Conservation (phyloP, 208 protist species). For the Crithidia acanthocephali region DNA sequence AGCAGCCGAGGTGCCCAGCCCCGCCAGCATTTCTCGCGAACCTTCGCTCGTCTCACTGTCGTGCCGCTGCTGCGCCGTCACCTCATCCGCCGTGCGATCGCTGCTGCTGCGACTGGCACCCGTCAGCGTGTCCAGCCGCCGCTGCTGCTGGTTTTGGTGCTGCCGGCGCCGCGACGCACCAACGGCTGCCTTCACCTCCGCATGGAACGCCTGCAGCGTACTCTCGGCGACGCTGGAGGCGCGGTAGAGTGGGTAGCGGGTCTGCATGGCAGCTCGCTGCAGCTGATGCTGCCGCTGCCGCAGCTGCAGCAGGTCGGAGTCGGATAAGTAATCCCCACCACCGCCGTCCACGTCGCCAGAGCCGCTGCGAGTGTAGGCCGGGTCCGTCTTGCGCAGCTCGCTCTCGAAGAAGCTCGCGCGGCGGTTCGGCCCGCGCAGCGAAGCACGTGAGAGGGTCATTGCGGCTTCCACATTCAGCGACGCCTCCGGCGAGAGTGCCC, state of each 20-base stretch:
- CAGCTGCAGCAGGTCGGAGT: constrained; percentile 15
- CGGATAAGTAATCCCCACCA: constrained; percentile 16
- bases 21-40: constrained; percentile 1
- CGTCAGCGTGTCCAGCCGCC: not conserved
- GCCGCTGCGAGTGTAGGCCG: not conserved
- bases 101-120: constrained; percentile 1
- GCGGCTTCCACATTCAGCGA: not conserved
- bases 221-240: constrained; percentile 76
- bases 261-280: constrained; percentile 16
- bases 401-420: constrained; percentile 37
- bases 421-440: not conserved
- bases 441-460: not conserved
- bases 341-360: constrained; percentile 1
- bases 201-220: constrained; percentile 50
- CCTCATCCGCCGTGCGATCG: not conserved
- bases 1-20: not conserved
- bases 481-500: not conserved
- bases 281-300: constrained; percentile 17
- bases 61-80: not conserved
- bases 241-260: constrained; percentile 64
- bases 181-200: constrained; percentile 21
- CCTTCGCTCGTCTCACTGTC: not conserved
- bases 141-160: no score
- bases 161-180: constrained; percentile 5
- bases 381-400: constrained; percentile 25